Base-by-base conservation (phyloP, 1,284 basidiomycete genomes). In the Uromyces viciae-fabae region DNA sequence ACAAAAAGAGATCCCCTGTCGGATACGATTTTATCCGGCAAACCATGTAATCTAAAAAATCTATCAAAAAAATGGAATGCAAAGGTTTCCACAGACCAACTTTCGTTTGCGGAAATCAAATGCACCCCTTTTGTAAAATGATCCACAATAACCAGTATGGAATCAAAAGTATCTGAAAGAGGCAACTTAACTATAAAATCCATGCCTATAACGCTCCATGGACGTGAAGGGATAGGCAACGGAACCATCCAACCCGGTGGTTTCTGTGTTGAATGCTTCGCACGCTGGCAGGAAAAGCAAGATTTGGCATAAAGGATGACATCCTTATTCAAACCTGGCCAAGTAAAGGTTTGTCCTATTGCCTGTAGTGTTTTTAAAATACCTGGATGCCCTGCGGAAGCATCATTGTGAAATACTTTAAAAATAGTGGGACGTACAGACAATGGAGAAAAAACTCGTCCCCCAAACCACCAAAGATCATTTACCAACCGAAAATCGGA, bases 131-230 rank as follows among this genome's bases (percentile, higher is more conserved):
- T 83, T 3, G 78, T 71, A 40, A 83, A 75, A n/a, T 56, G 40
- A 71, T 84, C 68, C 0, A 85, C 83, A 40, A 85, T 31, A 7
- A 85, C 83, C 43, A 85, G 25, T 0, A 85, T 74, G 1, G 76
- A 64, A 72, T 85, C 81, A 40, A 74, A 83, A 7, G 73, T 81
- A 1, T 74, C 2, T 0, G 56, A 76, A 38, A 54, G 14, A 36
- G 72, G 72, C 56, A 74, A 74, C 56, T 74, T 52, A 9, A 74
- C 72, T 5, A 74, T 74, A 19, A 54, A 36, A 31, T 54, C 43
- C 9, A 74, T 74, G 15, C 72, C 49, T 15, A 74, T 74, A 5
- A 36, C 28, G 28, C n/a, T 28, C 49, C 72, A 74, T 9, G 72
- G 72, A 33, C 72, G 9, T n/a, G 40, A 11, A 19, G 43, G 72